Base-by-base conservation (phyloP, 371 early-diverging fungal genomes). In the Actinomortierella ambigua region DNA sequence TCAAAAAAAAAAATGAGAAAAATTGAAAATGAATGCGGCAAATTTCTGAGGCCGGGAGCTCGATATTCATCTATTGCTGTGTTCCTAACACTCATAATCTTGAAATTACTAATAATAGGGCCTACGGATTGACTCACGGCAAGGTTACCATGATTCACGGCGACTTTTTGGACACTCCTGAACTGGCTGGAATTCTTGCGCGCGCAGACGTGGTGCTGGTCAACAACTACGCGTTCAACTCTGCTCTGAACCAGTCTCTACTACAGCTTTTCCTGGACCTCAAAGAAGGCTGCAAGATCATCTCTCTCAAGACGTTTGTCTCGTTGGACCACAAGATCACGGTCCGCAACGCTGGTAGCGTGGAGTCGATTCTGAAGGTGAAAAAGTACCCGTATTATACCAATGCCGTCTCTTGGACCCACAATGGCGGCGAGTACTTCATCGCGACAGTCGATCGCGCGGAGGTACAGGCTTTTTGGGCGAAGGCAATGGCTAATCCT, bases 181-280 rank as follows among this genome's bases (percentile, higher is more conserved):
- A 83, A 40, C 69, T 91, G 9, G 80, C 85, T 43, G 65, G 85
- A 43, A 88, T 92, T 40, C 65, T 96, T 54, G 88, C 88, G 20
- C 79, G 82, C 15, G 95, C 95, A 4, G 95, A 96, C 69, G 95
- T 98, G 20, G 81, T 98, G 42, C 83, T 98, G 53, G 95, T 95
- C 59, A 96, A 96, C 79, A 96, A 96, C 77, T 97, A 95, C 65
- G 95, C 94, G 3, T 98, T 97, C 73, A 88, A 88, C 62, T 85
- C 91, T 46, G 77, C 82, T 17, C 82, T 95, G 26, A 97, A 98
- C 77, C 93, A 94, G 57, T 68, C 79, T 23, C 82, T 97, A 29
- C 77, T 93, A 22, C 90, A 92, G 53, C 64, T 90, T 59, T 96
- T 98, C 68, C 63, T 97, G 62, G 96, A 96, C 66, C 80, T 95